A percentile compares a stretch with the other conserved stretches of the same genome.
Evolutionary conservation across 2,329 filamentous ascomycete genomes (phyloP).

Genomic region (Tolypocladium inflatum): DNA sequence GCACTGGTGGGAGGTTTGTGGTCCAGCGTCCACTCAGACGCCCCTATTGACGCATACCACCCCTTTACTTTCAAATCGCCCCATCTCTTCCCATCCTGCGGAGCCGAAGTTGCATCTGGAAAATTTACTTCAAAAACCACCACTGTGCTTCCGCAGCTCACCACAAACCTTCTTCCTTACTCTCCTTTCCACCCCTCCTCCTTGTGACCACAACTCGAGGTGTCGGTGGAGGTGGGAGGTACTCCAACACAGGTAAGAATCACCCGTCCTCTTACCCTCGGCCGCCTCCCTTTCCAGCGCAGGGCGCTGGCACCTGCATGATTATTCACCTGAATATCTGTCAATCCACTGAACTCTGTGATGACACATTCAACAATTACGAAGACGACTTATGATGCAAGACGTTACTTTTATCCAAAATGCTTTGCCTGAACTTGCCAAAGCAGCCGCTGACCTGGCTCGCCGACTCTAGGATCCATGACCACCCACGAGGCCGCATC

Average conservation of each 20-base stretch:
- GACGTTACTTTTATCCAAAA: background rate
- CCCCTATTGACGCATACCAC: background rate
- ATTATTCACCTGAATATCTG: constrained; percentile 46
- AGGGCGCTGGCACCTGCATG: constrained; percentile 20
- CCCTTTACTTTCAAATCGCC: background rate
- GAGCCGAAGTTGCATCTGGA: background rate
- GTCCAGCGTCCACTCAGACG: no score
- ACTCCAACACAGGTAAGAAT: background rate
- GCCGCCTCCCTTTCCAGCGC: background rate
- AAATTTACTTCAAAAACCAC: background rate
- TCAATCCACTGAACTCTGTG: constrained; percentile 48
- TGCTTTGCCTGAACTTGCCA: background rate
- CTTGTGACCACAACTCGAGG: background rate
- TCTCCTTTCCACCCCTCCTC: background rate
- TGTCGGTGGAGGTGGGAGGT: background rate
- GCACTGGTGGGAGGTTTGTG: no score
- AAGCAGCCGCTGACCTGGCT: background rate
- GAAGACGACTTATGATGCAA: constrained; percentile 32
- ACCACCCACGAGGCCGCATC: background rate
- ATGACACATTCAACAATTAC: constrained; percentile 33
- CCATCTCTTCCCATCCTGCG: background rate
- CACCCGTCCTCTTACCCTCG: background rate
- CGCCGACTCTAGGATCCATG: background rate
- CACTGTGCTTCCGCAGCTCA: background rate
- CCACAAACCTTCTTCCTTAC: background rate